Evolutionary conservation across 441 rosid species (phyloP).

Genomic region (Arabidopsis lyrata): DNA sequence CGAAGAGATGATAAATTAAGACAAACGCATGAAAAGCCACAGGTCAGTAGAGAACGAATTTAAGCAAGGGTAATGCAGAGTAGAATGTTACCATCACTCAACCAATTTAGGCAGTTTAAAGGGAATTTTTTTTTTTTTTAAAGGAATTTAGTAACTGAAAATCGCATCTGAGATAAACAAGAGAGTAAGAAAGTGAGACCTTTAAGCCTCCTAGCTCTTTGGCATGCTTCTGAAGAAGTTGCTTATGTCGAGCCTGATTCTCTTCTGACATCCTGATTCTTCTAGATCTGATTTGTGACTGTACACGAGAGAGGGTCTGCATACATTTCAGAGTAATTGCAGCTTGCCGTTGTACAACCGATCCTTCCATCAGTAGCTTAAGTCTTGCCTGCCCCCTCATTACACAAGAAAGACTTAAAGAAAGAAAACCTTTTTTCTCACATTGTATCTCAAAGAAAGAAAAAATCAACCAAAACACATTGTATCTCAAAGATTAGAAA

Average conservation of each 20-base stretch:
- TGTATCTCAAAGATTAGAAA: not conserved
- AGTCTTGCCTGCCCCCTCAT: conserved; percentile 77
- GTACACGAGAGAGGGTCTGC: conserved; percentile 87
- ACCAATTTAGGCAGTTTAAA: not conserved
- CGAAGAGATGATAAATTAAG: not conserved
- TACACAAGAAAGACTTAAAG: not conserved
- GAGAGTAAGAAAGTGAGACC: conserved; percentile 48
- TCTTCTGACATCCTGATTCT: conserved; percentile 89
- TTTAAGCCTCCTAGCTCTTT: conserved; percentile 69
- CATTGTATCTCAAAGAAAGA: not conserved
- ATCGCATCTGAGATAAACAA: conserved; percentile 25
- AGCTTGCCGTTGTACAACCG: conserved; percentile 82
- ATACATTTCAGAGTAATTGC: conserved; percentile 72
- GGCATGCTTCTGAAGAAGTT: conserved; percentile 85
- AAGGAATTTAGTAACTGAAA: not conserved
- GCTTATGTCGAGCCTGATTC: conserved; percentile 87
- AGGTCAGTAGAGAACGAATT: not conserved
- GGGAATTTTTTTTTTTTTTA: too few species aligned
- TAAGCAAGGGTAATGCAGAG: not conserved
- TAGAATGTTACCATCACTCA: not conserved
- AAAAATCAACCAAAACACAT: not conserved
- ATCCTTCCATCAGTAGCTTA: conserved; percentile 80
- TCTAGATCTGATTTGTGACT: conserved; percentile 74
- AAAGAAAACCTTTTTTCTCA: not conserved
- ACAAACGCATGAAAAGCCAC: not conserved